Evolutionary conservation across 768 basidiomycete genomes (phyloP).

Genomic region (Russula abietina): DNA sequence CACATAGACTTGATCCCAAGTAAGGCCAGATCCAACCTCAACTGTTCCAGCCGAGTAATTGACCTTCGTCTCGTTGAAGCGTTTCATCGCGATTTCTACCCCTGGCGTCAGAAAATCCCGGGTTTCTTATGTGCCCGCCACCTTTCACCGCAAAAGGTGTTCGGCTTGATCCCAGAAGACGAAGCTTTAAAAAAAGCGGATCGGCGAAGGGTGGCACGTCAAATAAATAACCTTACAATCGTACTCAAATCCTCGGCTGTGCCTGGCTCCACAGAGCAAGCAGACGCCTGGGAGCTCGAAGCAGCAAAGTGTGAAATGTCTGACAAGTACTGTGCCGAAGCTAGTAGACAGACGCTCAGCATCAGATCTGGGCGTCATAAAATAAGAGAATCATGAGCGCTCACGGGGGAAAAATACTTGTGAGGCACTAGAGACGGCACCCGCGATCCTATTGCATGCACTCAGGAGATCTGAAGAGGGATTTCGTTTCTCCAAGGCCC

Average conservation of each 20-base stretch:
- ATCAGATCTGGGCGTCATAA: too few relatives aligned
- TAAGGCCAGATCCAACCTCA: not conserved
- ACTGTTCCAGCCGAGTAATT: not conserved
- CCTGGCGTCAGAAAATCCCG: slow-evolving; percentile 28
- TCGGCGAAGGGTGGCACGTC: not conserved
- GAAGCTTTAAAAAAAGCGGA: not conserved
- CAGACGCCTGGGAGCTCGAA: slow-evolving; percentile 9
- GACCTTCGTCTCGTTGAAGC: slow-evolving; percentile 18
- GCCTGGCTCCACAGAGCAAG: slow-evolving; percentile 24
- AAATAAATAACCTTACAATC: slow-evolving; percentile 16
- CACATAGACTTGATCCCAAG: slow-evolving; percentile 22
- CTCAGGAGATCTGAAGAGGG: too few relatives aligned
- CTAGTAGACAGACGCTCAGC: too few relatives aligned
- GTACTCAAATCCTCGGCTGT: slow-evolving; percentile 13
- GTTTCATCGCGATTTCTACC: slow-evolving; percentile 27
- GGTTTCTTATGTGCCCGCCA: slow-evolving; percentile 6
- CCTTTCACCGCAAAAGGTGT: too few relatives aligned
- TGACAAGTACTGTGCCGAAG: slow-evolving; percentile 5
- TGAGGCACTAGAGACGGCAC: too few relatives aligned
- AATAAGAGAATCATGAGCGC: too few relatives aligned
- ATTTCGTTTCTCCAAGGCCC: too few relatives aligned
- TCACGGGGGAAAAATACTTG: too few relatives aligned
- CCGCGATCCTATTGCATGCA: too few relatives aligned
- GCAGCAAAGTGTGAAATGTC: slow-evolving; percentile 7
- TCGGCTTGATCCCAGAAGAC: not conserved